Base-by-base conservation (phyloP, 306 rosid genomes). In the Pachyrhizus erosus region DNA sequence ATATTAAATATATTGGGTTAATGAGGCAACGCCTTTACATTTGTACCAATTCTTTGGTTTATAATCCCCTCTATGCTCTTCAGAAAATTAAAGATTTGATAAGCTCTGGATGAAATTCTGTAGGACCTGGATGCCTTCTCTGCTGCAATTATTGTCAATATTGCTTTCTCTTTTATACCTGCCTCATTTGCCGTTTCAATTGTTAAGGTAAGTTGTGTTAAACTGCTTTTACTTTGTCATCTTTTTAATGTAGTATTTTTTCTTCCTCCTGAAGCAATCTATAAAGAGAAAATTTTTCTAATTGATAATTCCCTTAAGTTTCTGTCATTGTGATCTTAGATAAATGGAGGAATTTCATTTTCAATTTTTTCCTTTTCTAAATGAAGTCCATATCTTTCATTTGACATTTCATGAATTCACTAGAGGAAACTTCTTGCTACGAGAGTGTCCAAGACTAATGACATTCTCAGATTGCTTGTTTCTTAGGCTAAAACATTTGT, bases 81-180 rank as follows among this genome's bases (percentile, higher is more conserved):
- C 23, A 24, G 29, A 52, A 70, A 65, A 73, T 54, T 70, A 60
- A 52, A 79, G 76, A 46, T 68, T 74, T 87, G 70, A 89, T 84
- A 49, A 87, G 71, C 62, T 80, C 49, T 37, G 17, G 43, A 85
- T 43, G 80, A 66, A 76, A 75, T 70, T 82, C 77, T 90, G 86
- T 80, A 96, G 99, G 99, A 96, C 84, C 89, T 96, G 90, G 99
- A 96, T 76, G 99, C 99, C 55, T 95, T 95, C 87, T 92, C 99
- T 70, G 98, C 94, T 78, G 97, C 99, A 40, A 51, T 95, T 87
- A 89, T 95, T 83, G 87, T 93, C 74, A 95, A 84, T 61, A 93
- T 95, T 81, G 98, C 99, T 42, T 95, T 95, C 85, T 95, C 94
- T 62, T 95, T 95, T 75, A 89, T 95, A 84, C 99, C 99, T 65